Evolutionary conservation across 176 grass and related monocot species (phyloP), one percentile per base, ranked within the genome.

Genomic region (Cenchrus fungigraminus): DNA sequence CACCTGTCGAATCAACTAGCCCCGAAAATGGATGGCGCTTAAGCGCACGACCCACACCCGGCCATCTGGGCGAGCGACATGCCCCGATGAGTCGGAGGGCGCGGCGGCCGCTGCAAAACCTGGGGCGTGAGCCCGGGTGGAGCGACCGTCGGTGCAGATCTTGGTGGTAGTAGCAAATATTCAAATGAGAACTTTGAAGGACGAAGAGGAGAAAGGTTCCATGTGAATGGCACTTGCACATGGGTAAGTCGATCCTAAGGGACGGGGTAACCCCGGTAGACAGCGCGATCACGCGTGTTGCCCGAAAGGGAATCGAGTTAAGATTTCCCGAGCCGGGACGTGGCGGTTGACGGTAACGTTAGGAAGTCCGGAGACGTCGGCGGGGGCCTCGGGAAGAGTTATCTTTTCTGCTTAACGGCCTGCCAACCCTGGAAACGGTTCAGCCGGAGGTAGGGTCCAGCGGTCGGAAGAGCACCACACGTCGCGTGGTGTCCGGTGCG

Each of bases 1-100:
- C 92, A 91, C 87, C 77, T 89, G 84, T 73, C 81, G 84, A 94
- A 94, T 94, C 89, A 94, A 94, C 92, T 91, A 91, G 84, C 84
- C 92, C 84, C 84, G 47, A 91, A 90, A 94, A 91, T 91, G 87
- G 89, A 91, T 94, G 89, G 92, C 87, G 73, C 89, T 89, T 45
- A 91, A 89, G 89, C 80, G 81, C 51, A 50, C 9, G 68, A 71
- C 69, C 77, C 77, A 79, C 77, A 79, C 59, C 58, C 43, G 58
- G 76, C 76, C 76, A 79, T 64, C 76, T 63, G 68, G 68, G 81
- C 15, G 32, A 31, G 31, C 31, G 31, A 0, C 31, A 31, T 31
- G 31, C 31, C 31, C 31, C 0, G 1, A 31, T 31, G 31, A 31
- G 31, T 31, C 0, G 31, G 1, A 31, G 31, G 1, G 31, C 31